Evolutionary conservation across 257 asterid genomes (phyloP).

Genomic region (Solanum okadae): DNA sequence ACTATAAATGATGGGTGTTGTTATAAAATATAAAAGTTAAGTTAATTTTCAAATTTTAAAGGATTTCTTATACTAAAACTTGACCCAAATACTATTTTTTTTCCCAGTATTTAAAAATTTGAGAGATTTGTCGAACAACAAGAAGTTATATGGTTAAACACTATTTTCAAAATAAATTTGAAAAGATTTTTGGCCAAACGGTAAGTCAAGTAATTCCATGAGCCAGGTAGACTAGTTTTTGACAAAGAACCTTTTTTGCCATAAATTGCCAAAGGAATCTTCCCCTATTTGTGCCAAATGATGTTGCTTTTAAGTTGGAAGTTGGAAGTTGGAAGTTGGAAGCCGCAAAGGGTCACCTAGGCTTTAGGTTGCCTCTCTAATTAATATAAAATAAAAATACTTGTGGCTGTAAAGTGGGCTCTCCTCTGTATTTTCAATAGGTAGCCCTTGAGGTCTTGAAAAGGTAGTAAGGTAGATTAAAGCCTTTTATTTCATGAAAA

Average conservation of each 20-base stretch:
- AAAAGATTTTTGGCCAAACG: no score
- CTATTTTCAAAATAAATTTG: no score
- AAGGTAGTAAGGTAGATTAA: not conserved
- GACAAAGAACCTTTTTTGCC: not conserved
- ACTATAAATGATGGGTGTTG: not conserved
- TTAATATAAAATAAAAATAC: not conserved
- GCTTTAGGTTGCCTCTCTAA: not conserved
- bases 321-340: not conserved
- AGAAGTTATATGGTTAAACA: not conserved
- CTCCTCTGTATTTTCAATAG: not conserved
- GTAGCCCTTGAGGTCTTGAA: not conserved
- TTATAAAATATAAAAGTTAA: no score
- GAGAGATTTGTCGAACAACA: accelerated
- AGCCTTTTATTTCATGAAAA: not conserved
- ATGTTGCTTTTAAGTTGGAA: not conserved
- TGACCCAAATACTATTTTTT: no score
- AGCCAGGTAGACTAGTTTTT: not conserved
- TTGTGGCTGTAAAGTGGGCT: not conserved
- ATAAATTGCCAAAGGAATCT: not conserved
- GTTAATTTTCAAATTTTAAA: no score
- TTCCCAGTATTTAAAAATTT: no score
- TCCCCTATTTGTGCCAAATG: not conserved
- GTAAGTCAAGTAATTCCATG: not conserved
- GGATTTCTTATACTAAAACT: not conserved
- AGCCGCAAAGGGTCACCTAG: not conserved